Evolutionary conservation across 1,139 yeast species (phyloP), one percentile per base, ranked within the genome.

Genomic region (Protomyces inouyei): DNA sequence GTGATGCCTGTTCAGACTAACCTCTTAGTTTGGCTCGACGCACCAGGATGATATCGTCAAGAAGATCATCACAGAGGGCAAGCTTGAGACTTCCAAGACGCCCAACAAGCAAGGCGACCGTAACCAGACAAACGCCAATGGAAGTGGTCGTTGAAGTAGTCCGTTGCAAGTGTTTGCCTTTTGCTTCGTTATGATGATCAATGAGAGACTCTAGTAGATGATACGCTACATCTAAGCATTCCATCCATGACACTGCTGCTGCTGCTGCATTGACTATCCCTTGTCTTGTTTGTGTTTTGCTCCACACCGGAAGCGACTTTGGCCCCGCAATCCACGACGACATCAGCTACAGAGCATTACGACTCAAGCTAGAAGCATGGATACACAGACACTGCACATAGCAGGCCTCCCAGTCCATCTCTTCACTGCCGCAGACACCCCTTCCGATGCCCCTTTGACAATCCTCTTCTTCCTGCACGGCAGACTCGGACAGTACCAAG

Each of bases 11-110:
- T 28, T 6, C 5, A 85, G 67, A 75, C 88, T 66, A 80, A 79
- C 60, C 60, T 82, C 80, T 68, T 91, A 87, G 71, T 88, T 88
- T 70, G 91, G 90, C 53, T 78, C 81, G 18, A 60, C 65, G 38
- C 69, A 73, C 37, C 75, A 72, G 21, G 78, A 76, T 64, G 76
- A 73, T 35, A 79, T 82, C 40, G 80, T 87, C 66, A 81, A 80
- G 68, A 73, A 75, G 67, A 86, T 88, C 65, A 73, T 88, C 68
- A 76, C 75, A 54, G 78, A 82, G 28, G 95, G 95, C 61, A 73
- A 78, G 23, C 77, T 80, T 28, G 63, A 59, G 63, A 59, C 63
- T 9, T 36, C 52, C 52, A 59, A 59, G 57, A 52, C 63, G 18
- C 28, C 52, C 45, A 51, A 48, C 55, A 59, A 59, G 23, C 54